Percentiles rank a stretch among this genome's conserved stretches.
These are phyloP conservation scores for Jatropha multifida DNA, from an alignment of 441 rosid species.

Conservation along the genomic window DNA sequence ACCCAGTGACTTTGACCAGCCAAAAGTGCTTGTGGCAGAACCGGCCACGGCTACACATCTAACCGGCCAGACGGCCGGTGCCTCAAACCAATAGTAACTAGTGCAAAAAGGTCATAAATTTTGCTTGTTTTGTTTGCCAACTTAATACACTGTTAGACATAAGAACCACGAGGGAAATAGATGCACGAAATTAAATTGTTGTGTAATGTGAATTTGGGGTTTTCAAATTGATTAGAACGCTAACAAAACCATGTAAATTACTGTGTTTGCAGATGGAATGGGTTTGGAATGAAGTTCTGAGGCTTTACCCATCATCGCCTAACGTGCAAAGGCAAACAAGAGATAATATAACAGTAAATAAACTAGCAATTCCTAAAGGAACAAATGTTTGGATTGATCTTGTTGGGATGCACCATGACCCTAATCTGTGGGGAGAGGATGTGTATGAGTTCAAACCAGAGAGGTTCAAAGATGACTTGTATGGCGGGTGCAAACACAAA, in stretches of 20 bases:
- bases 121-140: too few species aligned
- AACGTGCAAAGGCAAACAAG: constrained; percentile 85
- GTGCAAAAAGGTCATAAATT: too few species aligned
- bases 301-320: constrained; percentile 85
- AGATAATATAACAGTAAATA: constrained; percentile 59
- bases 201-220: not conserved
- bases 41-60: not conserved
- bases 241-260: not conserved
- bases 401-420: constrained; percentile 93
- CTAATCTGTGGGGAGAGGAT: constrained; percentile 72
- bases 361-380: constrained; percentile 58
- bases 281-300: constrained; percentile 84
- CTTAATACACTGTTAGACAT: too few species aligned
- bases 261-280: constrained; percentile 68
- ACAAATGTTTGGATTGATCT: constrained; percentile 94
- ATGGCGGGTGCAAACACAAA: constrained; percentile 82
- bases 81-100: not conserved
- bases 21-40: not conserved
- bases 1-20: constrained; percentile 2
- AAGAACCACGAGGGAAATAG: too few species aligned
- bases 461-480: constrained; percentile 62
- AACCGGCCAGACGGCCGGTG: not conserved
- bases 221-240: not conserved
- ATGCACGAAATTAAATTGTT: too few species aligned
- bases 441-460: constrained; percentile 79